phyloP scores from a whole-genome alignment of 2,329 filamentous ascomycete genomes.

The Madurella mycetomatis region DNA sequence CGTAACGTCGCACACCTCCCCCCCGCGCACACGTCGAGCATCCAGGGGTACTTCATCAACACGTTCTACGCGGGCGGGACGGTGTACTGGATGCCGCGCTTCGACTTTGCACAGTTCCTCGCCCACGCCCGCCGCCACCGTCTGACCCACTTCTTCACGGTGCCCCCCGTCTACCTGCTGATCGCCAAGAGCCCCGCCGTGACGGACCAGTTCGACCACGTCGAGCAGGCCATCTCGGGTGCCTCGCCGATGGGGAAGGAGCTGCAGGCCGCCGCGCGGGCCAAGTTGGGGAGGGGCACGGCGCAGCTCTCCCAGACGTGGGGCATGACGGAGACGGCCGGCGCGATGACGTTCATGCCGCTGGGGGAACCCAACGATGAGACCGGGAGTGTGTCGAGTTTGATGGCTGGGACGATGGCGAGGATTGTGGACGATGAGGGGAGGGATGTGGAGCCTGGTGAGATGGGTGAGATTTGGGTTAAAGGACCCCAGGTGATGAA shows the following conservation, averaged over 20 bases:
- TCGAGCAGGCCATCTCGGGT: conserved; percentile 46
- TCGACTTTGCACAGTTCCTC: conserved; percentile 51
- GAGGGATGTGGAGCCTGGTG: conserved; percentile 36
- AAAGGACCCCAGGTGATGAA: conserved; percentile 68
- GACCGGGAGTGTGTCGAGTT: conserved; percentile 43
- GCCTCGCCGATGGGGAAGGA: conserved; percentile 55
- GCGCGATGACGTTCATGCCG: conserved; percentile 44
- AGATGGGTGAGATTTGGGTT: conserved; percentile 60
- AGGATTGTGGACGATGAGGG: conserved; percentile 39
- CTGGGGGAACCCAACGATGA: conserved; percentile 31
- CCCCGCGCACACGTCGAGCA: conserved; percentile 43
- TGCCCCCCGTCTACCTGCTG: conserved; percentile 57
- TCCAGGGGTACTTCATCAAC: conserved; percentile 42
- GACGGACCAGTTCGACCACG: conserved; percentile 49
- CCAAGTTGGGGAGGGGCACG: conserved; percentile 42
- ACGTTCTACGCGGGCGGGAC: conserved; percentile 40
- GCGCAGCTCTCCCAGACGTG: conserved; percentile 49
- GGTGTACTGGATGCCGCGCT: conserved; percentile 62
- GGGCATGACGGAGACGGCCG: conserved; percentile 54
- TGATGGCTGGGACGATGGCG: conserved; percentile 36
- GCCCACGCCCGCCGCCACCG: conserved; percentile 45
- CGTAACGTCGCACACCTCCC: conserved; percentile 42
- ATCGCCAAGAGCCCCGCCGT: conserved; percentile 55
- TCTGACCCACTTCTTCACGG: conserved; percentile 53
- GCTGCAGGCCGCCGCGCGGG: conserved; percentile 46